Conservation (phyloP, 805 yeast species). For the Zygosaccharomyces gambellarensis region DNA sequence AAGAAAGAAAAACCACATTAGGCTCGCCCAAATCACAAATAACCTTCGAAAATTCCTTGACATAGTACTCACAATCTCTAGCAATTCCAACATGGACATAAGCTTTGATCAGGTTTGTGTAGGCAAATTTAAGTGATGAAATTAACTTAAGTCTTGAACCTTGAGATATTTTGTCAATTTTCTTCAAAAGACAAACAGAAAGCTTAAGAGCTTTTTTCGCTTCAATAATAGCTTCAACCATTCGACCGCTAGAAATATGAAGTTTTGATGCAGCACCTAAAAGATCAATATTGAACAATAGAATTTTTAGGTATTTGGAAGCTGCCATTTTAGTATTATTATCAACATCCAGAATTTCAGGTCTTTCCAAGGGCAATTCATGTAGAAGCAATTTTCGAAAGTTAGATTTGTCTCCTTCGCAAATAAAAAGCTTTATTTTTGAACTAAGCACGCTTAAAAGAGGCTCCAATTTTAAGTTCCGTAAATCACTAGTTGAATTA, state of each 20-base stretch:
- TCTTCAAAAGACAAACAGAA: conserved; percentile 48
- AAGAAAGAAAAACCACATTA: conserved; percentile 19
- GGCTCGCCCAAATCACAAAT: conserved; percentile 32
- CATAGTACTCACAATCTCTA: conserved; percentile 53
- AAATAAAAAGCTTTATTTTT: conserved; percentile 7
- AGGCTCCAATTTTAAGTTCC: conserved; percentile 12
- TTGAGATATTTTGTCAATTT: conserved; percentile 26
- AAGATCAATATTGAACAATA: conserved; percentile 28
- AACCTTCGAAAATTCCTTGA: conserved; percentile 45
- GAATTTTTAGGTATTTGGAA: conserved; percentile 22
- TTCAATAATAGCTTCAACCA: conserved; percentile 33
- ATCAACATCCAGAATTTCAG: conserved; percentile 25
- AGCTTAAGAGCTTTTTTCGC: conserved; percentile 48
- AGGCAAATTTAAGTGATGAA: conserved; percentile 35
- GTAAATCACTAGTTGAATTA: conserved; percentile 3
- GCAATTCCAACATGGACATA: conserved; percentile 49
- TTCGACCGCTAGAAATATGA: conserved; percentile 15
- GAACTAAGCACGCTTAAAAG: conserved; percentile 10
- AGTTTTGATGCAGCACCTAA: conserved; percentile 20
- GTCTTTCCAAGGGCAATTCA: conserved; percentile 13
- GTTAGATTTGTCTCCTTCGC: conserved; percentile 13
- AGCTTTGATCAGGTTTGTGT: conserved; percentile 38
- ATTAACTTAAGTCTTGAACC: conserved; percentile 39
- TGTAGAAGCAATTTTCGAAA: conserved; percentile 21
- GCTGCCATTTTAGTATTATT: conserved; percentile 21